phyloP scores from a whole-genome alignment of 2,329 filamentous ascomycete species.

The Dactylella cylindrospora region DNA sequence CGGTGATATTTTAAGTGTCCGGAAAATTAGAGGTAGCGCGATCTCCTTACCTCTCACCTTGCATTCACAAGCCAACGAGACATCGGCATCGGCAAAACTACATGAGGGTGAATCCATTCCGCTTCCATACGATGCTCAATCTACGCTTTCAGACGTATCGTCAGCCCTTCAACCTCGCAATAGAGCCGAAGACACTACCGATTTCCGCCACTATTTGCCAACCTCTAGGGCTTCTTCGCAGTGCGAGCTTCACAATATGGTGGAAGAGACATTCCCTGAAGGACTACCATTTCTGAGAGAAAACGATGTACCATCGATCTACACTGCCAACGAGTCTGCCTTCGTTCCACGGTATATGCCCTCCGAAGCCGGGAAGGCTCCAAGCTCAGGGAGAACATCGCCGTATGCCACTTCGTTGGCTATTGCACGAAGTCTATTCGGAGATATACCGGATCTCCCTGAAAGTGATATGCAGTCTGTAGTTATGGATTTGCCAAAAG shows the following conservation, averaged over 20 bases:
- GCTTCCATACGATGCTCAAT: background rate
- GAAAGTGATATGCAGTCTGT: constrained; percentile 5
- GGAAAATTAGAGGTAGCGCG: constrained; percentile 3
- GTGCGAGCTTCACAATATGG: background rate
- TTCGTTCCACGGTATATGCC: constrained; percentile 3
- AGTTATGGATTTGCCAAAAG: no score
- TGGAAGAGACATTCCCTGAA: background rate
- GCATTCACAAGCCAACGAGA: background rate
- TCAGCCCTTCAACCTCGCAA: background rate
- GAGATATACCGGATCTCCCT: constrained; percentile 23
- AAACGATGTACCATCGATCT: background rate
- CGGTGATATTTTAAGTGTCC: no score
- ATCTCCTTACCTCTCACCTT: constrained; percentile 14
- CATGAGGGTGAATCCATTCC: background rate
- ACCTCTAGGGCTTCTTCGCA: constrained; percentile 17
- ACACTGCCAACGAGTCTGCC: constrained; percentile 7
- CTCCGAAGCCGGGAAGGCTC: background rate
- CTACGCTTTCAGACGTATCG: background rate
- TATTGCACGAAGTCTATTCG: constrained; percentile 34
- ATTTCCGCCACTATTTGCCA: constrained; percentile 9
- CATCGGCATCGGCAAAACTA: no score
- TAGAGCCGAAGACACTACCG: background rate
- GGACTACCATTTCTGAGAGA: constrained; percentile 9
- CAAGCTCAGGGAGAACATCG: constrained; percentile 16
- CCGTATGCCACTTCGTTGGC: constrained; percentile 34